Base-by-base conservation (phyloP, 176 grass and related monocot species). In the Tillandsia leiboldiana region DNA sequence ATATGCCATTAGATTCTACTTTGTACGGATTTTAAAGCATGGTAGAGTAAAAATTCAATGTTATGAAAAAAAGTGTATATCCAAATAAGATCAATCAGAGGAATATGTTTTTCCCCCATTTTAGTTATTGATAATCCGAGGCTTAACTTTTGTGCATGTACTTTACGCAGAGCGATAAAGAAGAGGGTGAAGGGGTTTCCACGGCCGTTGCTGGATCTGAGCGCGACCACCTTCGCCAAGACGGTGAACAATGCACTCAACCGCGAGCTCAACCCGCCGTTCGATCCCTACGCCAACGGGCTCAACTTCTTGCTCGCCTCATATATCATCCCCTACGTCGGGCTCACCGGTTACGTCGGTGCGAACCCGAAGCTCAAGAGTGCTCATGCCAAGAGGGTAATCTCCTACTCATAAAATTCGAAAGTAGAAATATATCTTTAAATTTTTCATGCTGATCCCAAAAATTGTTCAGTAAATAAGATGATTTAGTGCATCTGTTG, bases 331-430 rank as follows among this genome's bases (percentile, higher is more conserved):
- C 93, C 89, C 11, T 92, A 97, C 70, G 89, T 97, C 63, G 93
- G 89, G 12, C 84, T 97, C 76, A 91, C 89, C 51, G 93, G 83
- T 58, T 97, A 97, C 64, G 93, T 97, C 65, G 93, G 93, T 22
- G 81, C 84, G 42, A 97, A 90, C 50, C 86, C 93, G 18, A 85
- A 64, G 70, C 86, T 92, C 89, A 71, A 87, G 70, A 89, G 84
- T 15, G 73, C 78, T 62, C 78, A 73, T 33, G 84, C 93, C 51
- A 90, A 77, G 58, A 90, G 78, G 79, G 88, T 96, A 80, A 48
- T 42, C 14, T 2, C 3, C 24, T 50, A 15, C 5, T 14, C 24
- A 29, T 42, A 4, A 42, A 6, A 7, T 42, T 42, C 33, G 0
- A 42, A 42, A 42, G 33, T 42, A 6, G 5, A 42, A 42, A 42